Base-by-base conservation (phyloP, 352 stramenopile species). In the Pythium periplocum region DNA sequence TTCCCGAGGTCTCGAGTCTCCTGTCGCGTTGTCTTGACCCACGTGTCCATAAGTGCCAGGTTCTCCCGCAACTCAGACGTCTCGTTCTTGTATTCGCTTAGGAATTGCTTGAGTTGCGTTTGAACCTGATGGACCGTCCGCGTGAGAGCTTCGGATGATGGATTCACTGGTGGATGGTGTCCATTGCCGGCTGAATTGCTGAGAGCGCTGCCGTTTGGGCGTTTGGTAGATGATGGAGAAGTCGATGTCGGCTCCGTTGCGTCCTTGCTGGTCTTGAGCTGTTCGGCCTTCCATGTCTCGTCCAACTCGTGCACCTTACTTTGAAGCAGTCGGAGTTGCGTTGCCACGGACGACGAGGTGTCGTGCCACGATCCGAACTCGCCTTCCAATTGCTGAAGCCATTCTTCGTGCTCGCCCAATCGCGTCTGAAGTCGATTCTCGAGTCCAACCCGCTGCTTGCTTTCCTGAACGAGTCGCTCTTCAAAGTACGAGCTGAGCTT, bases 341-440 rank as follows among this genome's bases (percentile, higher is more conserved):
- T 51, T 2, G 63, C 53, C 1, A 75, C 67, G 0, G 60, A 68
- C 48, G 67, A 67, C 33, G 67, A 70, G 12, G 64, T 56, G 51
- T 81, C 72, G 42, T 87, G 70, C 57, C 68, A 69, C 34, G 71
- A 81, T 2, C 71, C 70, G 52, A 85, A 82, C 4, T 81, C 78
- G 34, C 75, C 75, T 59, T 92, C 81, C 3, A 92, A 67, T 53
- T 92, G 82, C 52, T 88, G 82, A 6, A 93, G 52, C 82, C 82
- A 90, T 55, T 93, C 79, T 44, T 89, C 82, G 17, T 90, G 78
- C 36, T 89, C 75, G 2, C 65, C 64, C 4, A 87, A 67, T 10
- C 83, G 77, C 3, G 54, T 64, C 4, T 75, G 63, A n/a, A 90
- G 59, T n/a, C 75, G 77, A 26, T 62, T 66, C 57, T 93, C 82